Base-by-base conservation (phyloP, 169 alveolate species). In the Amoebophrya sp. region DNA sequence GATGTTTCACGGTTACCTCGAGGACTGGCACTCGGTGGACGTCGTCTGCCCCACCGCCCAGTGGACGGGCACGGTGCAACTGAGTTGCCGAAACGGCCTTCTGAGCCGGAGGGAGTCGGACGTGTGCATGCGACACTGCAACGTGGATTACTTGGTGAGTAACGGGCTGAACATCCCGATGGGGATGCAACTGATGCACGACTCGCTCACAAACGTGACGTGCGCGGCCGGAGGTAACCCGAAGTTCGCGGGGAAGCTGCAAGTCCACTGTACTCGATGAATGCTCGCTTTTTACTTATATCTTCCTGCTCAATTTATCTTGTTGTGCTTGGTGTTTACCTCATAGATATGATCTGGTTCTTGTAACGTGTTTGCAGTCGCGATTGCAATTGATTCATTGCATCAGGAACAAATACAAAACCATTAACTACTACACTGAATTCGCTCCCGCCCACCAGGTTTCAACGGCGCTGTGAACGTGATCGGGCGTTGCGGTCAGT, bases 121-220 rank as follows among this genome's bases (percentile, higher is more conserved):
- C 78, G 78, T 58, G 39, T 58, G 78, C 78, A 58, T 58, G 78
- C 78, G 78, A 16, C 78, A 58, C 78, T 58, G 78, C 78, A 58
- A 58, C 23, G 78, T 58, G 29, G 78, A 58, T 2, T 58, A 23
- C 34, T 29, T 58, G 34, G 78, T 58, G 4, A 7, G 29, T 29
- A 58, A 58, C 78, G 78, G 78, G 39, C 78, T 58, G 34, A 58
- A 58, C 78, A 58, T 58, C 23, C 23, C 0, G 34, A 2, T 58
- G 34, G 78, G 78, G 23, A 58, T 2, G 78, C 78, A 58, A n/a
- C 78, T 58, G 78, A 2, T 13, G 78, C 78, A 58, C 78, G 34
- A 58, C 78, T 13, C 34, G 34, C 26, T 4, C 7, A 58, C 78
- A 23, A n/a, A 16, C 5, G 78, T 58, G 39, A n/a, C 26, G 34